Conservation (phyloP, 2,329 filamentous ascomycete genomes). For the Epichloe gansuensis region DNA sequence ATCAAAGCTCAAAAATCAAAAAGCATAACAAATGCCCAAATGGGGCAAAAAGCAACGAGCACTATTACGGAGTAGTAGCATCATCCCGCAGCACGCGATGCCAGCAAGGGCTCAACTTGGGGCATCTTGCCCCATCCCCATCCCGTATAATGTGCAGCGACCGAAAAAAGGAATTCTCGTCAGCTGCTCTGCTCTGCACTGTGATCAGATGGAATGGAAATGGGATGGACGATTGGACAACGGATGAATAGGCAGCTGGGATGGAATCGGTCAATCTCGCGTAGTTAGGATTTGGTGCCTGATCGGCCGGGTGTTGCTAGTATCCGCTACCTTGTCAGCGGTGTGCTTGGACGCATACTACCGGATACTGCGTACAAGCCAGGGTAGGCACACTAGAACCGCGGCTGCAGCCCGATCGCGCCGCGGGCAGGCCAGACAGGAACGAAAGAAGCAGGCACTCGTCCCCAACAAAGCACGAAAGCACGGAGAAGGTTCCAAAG, state of each 20-base stretch:
- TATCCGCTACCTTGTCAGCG: background rate
- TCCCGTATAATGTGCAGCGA: background rate
- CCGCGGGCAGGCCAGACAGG: background rate
- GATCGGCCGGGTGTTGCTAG: background rate
- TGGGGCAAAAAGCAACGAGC: too few species aligned
- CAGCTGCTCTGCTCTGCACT: background rate
- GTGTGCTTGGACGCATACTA: background rate
- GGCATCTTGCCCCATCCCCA: background rate
- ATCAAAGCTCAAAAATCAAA: background rate
- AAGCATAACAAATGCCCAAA: background rate
- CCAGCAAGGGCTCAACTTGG: too few species aligned
- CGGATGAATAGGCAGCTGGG: background rate
- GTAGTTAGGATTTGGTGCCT: background rate
- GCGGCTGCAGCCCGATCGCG: slow-evolving; percentile 4
- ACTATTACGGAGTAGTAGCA: too few species aligned
- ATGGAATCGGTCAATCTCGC: background rate
- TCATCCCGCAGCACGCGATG: too few species aligned
- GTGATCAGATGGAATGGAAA: background rate
- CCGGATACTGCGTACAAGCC: background rate
- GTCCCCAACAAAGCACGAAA: too few species aligned
- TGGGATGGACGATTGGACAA: background rate
- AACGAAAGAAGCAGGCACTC: background rate
- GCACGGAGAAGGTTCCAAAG: too few species aligned
- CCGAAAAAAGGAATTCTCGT: background rate
- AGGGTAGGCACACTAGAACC: slow-evolving; percentile 3